Conservation (phyloP, 1,139 yeast species). For the Suhomyces anneliseae region DNA sequence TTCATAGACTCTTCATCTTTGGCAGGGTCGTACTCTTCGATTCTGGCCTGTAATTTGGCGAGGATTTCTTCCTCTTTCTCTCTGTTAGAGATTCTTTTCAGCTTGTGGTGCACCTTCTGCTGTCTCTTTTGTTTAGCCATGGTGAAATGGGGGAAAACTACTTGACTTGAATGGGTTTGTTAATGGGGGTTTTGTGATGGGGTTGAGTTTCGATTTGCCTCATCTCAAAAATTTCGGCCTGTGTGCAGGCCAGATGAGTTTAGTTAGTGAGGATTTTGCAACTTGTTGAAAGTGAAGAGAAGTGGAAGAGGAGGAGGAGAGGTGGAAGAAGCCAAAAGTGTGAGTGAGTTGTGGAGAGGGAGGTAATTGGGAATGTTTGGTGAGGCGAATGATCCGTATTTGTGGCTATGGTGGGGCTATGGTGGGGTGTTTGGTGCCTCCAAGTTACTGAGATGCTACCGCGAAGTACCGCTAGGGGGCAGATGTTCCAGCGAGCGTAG, state of each 20-base stretch:
- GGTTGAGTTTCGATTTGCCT: slow-evolving; percentile 2
- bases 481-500: too few species aligned
- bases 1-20: slow-evolving; percentile 28
- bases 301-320: too few species aligned
- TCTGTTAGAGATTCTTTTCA: slow-evolving; percentile 25
- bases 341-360: too few species aligned
- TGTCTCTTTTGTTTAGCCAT: slow-evolving; percentile 28
- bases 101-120: slow-evolving; percentile 19
- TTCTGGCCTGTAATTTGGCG: slow-evolving; percentile 43
- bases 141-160: background rate
- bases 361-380: too few species aligned
- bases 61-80: slow-evolving; percentile 47
- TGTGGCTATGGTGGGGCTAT: too few species aligned
- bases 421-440: too few species aligned
- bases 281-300: background rate
- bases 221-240: slow-evolving; percentile 9
- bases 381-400: too few species aligned
- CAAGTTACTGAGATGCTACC: too few species aligned
- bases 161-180: too few species aligned
- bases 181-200: background rate
- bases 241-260: slow-evolving; percentile 6
- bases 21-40: slow-evolving; percentile 51
- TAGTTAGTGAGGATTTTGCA: background rate
- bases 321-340: too few species aligned
- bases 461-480: too few species aligned